Conservation (phyloP, 352 stramenopile genomes). For the Halophytophthora batemanensis region DNA sequence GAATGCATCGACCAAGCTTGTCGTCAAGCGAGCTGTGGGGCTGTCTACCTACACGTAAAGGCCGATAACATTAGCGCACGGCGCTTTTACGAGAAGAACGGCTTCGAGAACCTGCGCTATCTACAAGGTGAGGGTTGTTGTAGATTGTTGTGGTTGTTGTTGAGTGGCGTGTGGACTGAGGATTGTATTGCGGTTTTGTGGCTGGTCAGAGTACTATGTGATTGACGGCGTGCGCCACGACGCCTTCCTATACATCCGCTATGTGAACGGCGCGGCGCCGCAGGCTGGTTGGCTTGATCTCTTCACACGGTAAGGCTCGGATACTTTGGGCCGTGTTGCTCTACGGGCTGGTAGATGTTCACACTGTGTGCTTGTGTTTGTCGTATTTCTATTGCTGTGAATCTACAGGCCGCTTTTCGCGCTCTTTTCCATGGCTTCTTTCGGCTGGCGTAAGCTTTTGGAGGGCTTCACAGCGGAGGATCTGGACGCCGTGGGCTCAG, state of each 20-base stretch:
- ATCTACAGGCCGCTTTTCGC: conserved; percentile 40
- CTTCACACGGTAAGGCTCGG: conserved; percentile 51
- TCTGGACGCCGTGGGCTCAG: conserved; percentile 22
- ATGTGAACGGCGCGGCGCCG: conserved; percentile 71
- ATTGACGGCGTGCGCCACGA: conserved; percentile 80
- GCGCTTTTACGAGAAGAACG: conserved; percentile 96
- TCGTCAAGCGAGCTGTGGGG: conserved; percentile 76
- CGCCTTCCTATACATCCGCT: conserved; percentile 83
- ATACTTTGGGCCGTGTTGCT: too few relatives aligned
- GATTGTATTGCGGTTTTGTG: background rate
- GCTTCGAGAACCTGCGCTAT: conserved; percentile 91
- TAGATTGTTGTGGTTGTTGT: conserved; percentile 6
- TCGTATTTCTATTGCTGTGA: background rate
- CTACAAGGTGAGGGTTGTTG: conserved; percentile 72
- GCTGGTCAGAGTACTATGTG: conserved; percentile 78
- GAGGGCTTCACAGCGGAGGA: conserved; percentile 42
- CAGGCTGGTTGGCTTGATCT: conserved; percentile 68
- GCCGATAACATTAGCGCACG: conserved; percentile 93
- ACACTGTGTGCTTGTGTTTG: conserved; percentile 9
- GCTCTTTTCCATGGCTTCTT: conserved; percentile 67
- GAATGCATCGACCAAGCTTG: conserved; percentile 86
- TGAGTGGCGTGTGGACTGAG: background rate
- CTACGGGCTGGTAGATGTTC: conserved; percentile 1
- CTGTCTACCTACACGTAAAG: conserved; percentile 97
- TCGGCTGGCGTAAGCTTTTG: conserved; percentile 59